Base-by-base conservation (phyloP, 192 early-diverging fungal species). In the Dissophora ornata region DNA sequence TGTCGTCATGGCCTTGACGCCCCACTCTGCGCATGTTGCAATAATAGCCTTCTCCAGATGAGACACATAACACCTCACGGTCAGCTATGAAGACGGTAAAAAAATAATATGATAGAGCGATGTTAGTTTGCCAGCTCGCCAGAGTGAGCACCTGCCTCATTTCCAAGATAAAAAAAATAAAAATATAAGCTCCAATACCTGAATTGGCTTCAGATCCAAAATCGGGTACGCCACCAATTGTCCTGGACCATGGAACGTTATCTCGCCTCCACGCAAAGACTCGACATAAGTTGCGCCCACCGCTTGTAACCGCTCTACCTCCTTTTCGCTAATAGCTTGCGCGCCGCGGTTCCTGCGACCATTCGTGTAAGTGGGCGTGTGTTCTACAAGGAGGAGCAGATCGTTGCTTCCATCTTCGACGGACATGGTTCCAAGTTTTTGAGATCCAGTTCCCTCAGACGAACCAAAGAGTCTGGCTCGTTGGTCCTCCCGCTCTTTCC, bases 151-250 rank as follows among this genome's bases (percentile, higher is more conserved):
- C n/a, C n/a, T n/a, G n/a, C n/a, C n/a, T n/a, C n/a, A n/a, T n/a
- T n/a, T n/a, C n/a, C n/a, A n/a, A n/a, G n/a, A n/a, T n/a, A n/a
- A n/a, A n/a, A n/a, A n/a, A n/a, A n/a, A n/a, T n/a, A n/a, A n/a
- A n/a, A n/a, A n/a, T n/a, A n/a, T n/a, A n/a, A n/a, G n/a, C n/a
- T n/a, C n/a, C n/a, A 67, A 51, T 85, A 91, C 91, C 79, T 87
- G 56, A 54, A 90, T 87, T 55, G 90, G 86, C 29, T 85, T 81
- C 32, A 99, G 80, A 78, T 95, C 83, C 18, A 98, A 28, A 50
- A 94, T 95, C 4, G 97, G 97, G 69, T 99, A 99, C 15, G 89
- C 94, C 19, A 99, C 94, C 34, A 99, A 85, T 83, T 99, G 97
- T 0, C 96, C 96, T 7, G 96, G 97, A 0, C 97, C 97, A 80